phyloP scores from a whole-genome alignment of 2,329 filamentous ascomycete genomes.

The Cryoendolithus antarcticus region DNA sequence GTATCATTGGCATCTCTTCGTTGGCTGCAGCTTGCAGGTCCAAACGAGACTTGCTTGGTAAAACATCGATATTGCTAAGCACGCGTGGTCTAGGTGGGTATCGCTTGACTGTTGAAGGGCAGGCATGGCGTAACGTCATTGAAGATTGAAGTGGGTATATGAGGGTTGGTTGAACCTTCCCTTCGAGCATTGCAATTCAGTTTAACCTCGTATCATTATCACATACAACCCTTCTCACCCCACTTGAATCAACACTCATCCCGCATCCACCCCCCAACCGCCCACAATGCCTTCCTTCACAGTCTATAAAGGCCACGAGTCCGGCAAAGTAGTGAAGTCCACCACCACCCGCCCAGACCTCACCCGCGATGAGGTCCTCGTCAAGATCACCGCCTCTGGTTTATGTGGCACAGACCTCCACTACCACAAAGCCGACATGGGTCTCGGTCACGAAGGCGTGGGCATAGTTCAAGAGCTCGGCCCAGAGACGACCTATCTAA shows the following conservation, averaged over 20 bases:
- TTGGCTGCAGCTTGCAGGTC: no score
- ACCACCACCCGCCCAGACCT: slow-evolving; percentile 37
- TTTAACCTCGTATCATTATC: no score
- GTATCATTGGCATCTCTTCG: no score
- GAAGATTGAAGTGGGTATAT: no score
- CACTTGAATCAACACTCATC: background rate
- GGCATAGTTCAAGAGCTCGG: slow-evolving; percentile 39
- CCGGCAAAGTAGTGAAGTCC: slow-evolving; percentile 42
- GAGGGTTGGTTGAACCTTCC: no score
- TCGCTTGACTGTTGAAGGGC: no score
- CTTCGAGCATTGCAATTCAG: no score
- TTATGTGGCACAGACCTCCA: slow-evolving; percentile 49
- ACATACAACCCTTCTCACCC: no score
- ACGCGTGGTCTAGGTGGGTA: no score
- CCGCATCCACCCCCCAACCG: slow-evolving; percentile 1
- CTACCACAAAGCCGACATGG: slow-evolving; percentile 32
- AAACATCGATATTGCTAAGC: no score
- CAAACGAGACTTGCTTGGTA: no score
- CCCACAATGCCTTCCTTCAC: slow-evolving; percentile 37
- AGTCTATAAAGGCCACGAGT: slow-evolving; percentile 50
- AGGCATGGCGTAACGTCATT: no score
- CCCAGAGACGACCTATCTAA: slow-evolving; percentile 32
- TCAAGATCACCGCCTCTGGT: slow-evolving; percentile 54
- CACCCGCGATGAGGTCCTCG: slow-evolving; percentile 43
- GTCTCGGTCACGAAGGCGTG: slow-evolving; percentile 43